Evolutionary conservation across 345 rosid genomes (phyloP), one percentile per base, ranked within the genome.

Genomic region (Aquilaria sinensis): DNA sequence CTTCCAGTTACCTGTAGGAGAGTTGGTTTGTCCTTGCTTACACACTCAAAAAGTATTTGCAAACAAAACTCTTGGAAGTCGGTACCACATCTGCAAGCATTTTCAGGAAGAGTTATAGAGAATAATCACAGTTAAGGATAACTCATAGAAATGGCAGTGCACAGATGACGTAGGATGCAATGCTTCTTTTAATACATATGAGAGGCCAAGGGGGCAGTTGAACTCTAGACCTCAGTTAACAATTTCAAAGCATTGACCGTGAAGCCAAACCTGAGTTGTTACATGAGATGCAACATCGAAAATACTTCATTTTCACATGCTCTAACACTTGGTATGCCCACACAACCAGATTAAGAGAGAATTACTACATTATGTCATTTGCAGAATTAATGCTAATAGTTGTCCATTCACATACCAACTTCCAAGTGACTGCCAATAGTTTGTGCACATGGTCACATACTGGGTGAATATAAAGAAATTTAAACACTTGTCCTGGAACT

Each of bases 11-110:
- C 97, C 97, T 90, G 98, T 63, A 94, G 69, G 61, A 94, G 95
- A 48, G 95, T 87, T 69, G 99, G 99, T 68, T 95, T 82, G 71
- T 94, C 99, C 74, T 90, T 94, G 89, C 97, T 88, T 73, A 94
- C 81, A 66, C 99, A 90, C 74, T 94, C 97, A 63, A 88, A 86
- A 68, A 94, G 67, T 58, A 94, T 92, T 86, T 90, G 99, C 69
- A 90, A 74, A 73, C 99, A 94, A 66, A 94, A 94, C 68, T 90
- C 97, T 82, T 80, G 95, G 81, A 94, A 94, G 72, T 94, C 85
- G 62, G 61, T 75, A 81, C 85, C 89, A 45, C 80, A 83, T 80
- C 99, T 94, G 86, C 72, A 80, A 57, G 69, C 64, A 71, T 10
- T 52, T 59, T n/a, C 29, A 72, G 65, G 57, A 37, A 33, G 23